phyloP scores from a whole-genome alignment of 1,139 yeast species.

The Eremothecium coryli region DNA sequence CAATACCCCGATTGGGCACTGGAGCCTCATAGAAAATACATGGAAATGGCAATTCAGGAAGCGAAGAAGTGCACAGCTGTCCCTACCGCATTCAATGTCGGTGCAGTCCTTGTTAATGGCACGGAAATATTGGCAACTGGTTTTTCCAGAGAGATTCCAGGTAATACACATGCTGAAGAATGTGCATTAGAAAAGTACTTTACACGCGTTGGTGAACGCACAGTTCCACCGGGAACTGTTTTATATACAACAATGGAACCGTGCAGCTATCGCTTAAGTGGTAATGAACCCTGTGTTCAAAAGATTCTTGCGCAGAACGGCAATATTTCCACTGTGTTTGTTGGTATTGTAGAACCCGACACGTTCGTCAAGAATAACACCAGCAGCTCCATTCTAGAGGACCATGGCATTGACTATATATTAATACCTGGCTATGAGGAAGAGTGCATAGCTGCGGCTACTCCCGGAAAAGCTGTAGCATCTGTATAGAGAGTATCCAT shows the following conservation, averaged over 20 bases:
- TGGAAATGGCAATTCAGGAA: constrained; percentile 55
- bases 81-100: constrained; percentile 84
- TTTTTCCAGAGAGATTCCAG: constrained; percentile 81
- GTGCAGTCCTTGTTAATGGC: constrained; percentile 70
- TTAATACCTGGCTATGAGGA: constrained; percentile 80
- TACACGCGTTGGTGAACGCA: constrained; percentile 31
- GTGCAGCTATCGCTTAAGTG: constrained; percentile 81
- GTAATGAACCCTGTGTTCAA: constrained; percentile 81
- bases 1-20: constrained; percentile 84
- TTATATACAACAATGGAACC: constrained; percentile 98
- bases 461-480: no score
- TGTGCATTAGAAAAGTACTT: constrained; percentile 79
- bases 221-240: constrained; percentile 68
- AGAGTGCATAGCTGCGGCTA: constrained; percentile 67
- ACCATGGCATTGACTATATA: constrained; percentile 57
- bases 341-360: constrained; percentile 87
- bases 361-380: constrained; percentile 75
- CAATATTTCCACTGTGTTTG: constrained; percentile 64
- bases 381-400: constrained; percentile 47
- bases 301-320: constrained; percentile 50
- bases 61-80: constrained; percentile 81
- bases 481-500: no score
- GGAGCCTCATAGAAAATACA: constrained; percentile 44
- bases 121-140: constrained; percentile 69
- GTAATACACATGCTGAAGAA: constrained; percentile 98